Evolutionary conservation across 2,329 filamentous ascomycete species (phyloP).

Genomic region (Thelonectria rubi): DNA sequence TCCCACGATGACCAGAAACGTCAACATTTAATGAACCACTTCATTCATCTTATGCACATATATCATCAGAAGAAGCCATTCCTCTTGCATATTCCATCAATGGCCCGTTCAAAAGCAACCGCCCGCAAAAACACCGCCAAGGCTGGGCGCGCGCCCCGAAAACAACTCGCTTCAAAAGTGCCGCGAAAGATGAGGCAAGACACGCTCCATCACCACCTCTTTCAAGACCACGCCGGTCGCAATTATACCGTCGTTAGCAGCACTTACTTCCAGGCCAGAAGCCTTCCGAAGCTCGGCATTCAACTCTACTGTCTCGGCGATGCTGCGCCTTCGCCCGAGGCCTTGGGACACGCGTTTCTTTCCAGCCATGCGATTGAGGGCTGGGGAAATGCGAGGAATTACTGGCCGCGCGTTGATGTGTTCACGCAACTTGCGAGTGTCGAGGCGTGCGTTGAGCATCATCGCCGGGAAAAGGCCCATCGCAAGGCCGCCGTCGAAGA

Average conservation of each 20-base stretch:
- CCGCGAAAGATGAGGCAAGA: background rate
- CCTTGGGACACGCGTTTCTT: slow-evolving; percentile 7
- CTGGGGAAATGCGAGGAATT: background rate
- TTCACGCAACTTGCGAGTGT: slow-evolving; percentile 18
- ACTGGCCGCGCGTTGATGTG: slow-evolving; percentile 26
- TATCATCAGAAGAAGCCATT: too few relatives aligned
- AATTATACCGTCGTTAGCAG: slow-evolving; percentile 12
- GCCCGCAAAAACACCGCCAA: background rate
- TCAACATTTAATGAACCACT: too few relatives aligned
- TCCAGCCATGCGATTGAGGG: background rate
- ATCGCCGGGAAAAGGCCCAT: slow-evolving; percentile 24
- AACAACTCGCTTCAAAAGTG: background rate
- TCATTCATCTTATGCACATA: too few relatives aligned
- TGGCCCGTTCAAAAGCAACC: too few relatives aligned
- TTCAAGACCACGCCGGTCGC: slow-evolving; percentile 48
- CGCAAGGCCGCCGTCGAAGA: slow-evolving; percentile 7
- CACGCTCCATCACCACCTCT: background rate
- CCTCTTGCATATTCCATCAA: too few relatives aligned
- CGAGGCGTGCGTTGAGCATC: slow-evolving; percentile 30
- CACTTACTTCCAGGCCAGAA: background rate
- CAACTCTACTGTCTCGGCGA: slow-evolving; percentile 28
- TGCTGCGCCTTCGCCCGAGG: background rate
- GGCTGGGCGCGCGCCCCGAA: background rate
- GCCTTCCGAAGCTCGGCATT: slow-evolving; percentile 25
- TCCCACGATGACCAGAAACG: too few relatives aligned